Percentiles rank a stretch among this genome's conserved stretches.
These are phyloP conservation scores for Tardiomyces digboiensis DNA, from an alignment of 1,139 yeast species.

Conservation along the genomic window DNA sequence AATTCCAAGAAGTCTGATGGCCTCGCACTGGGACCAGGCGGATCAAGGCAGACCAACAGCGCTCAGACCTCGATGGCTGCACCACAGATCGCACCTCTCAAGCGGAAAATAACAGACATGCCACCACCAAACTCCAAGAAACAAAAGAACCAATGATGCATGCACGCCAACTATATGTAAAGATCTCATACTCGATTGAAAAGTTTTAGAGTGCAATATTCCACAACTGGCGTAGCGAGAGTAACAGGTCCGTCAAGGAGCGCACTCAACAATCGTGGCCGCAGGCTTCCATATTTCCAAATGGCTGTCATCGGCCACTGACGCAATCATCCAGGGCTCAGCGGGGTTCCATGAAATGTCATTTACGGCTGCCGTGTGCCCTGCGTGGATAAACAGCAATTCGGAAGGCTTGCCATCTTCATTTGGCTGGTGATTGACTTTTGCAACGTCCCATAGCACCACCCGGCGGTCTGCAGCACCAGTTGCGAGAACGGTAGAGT, in stretches of 20 bases:
- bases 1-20: constrained; percentile 6
- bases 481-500: constrained; percentile 52
- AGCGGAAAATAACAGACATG: background rate
- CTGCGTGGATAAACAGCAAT: constrained; percentile 66
- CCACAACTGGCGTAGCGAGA: no score
- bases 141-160: background rate
- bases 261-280: background rate
- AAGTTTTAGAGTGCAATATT: no score
- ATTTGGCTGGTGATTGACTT: constrained; percentile 17
- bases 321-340: constrained; percentile 66
- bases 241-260: background rate
- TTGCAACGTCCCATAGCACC: constrained; percentile 55
- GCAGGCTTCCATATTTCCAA: constrained; percentile 70
- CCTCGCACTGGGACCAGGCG: background rate
- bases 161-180: background rate
- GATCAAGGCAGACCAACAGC: no score
- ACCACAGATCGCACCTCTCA: background rate
- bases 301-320: constrained; percentile 85
- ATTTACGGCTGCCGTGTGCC: constrained; percentile 82
- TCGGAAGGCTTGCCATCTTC: constrained; percentile 26
- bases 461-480: constrained; percentile 67
- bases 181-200: no score
- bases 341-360: constrained; percentile 84
- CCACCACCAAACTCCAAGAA: background rate
- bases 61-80: background rate